These are phyloP conservation scores for Umbellularia californica DNA, from an alignment of 164 flowering plant genomes.

Conservation along the genomic window DNA sequence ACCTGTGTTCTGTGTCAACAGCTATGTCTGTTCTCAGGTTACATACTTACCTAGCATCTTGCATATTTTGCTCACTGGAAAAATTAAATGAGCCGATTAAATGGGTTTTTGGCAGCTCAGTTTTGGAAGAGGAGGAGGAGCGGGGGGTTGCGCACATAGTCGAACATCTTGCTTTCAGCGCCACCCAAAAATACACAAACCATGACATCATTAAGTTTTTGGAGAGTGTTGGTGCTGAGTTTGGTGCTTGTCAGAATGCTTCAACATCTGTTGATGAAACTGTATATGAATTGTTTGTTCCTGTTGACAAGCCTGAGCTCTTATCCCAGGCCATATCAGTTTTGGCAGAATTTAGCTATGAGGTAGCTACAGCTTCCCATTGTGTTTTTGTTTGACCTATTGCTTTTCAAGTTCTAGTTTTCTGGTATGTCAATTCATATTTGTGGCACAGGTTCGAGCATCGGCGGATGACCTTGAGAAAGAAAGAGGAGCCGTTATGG, in stretches of 20 bases:
- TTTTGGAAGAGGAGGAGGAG: constrained; percentile 94
- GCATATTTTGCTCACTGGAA: neutral
- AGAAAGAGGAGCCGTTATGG: constrained; percentile 96
- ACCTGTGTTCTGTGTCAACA: no score
- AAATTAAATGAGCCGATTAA: constrained; percentile 6
- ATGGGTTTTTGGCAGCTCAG: constrained; percentile 70
- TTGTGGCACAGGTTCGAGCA: constrained; percentile 58
- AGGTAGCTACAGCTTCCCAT: constrained; percentile 40
- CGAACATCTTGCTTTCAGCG: constrained; percentile 97
- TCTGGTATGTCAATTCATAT: neutral
- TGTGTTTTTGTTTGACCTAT: neutral
- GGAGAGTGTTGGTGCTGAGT: constrained; percentile 95
- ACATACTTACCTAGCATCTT: no score
- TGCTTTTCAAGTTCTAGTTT: neutral
- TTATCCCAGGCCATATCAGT: constrained; percentile 83
- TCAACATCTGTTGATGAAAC: constrained; percentile 91
- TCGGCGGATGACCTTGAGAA: constrained; percentile 82
- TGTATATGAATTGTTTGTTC: constrained; percentile 87
- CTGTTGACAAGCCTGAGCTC: constrained; percentile 87
- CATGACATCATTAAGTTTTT: constrained; percentile 87
- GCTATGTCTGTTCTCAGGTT: no score
- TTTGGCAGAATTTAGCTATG: constrained; percentile 89
- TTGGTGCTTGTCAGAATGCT: constrained; percentile 99
- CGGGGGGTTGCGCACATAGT: constrained; percentile 98
- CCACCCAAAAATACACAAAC: constrained; percentile 80